A percentile compares a stretch with the other conserved stretches of the same genome.
These are phyloP conservation scores for Dothideomycetes sp. DNA, from an alignment of 2,329 filamentous ascomycete genomes.

Conservation along the genomic window DNA sequence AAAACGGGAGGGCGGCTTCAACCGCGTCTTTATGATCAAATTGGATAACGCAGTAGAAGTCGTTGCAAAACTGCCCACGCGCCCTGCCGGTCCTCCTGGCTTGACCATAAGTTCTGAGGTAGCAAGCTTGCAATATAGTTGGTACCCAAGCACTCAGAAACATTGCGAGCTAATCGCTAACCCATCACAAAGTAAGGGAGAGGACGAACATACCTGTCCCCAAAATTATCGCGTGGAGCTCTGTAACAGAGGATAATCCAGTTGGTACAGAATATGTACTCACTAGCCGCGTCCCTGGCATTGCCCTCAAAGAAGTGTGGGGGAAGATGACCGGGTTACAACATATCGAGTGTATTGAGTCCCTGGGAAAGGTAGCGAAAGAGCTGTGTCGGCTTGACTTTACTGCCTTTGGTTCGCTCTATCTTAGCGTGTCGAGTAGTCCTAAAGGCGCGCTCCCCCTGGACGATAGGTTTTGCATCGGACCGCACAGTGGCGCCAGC, in stretches of 20 bases:
- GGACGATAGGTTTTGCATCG: conserved; percentile 5
- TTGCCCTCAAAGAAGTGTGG: conserved; percentile 20
- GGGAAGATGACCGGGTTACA: conserved; percentile 6
- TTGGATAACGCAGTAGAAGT: conserved; percentile 26
- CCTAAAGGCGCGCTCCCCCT: conserved; percentile 1
- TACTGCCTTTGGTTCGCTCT: conserved; percentile 7
- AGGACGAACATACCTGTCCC: conserved; percentile 32
- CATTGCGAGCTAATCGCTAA: no score
- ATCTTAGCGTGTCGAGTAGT: conserved; percentile 1
- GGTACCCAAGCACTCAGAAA: no score
- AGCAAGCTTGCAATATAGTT: conserved; percentile 26
- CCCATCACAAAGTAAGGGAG: conserved; percentile 27
- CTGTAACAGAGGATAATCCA: no score
- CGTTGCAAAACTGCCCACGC: conserved; percentile 32
- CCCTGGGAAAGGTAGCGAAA: conserved; percentile 6
- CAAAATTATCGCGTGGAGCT: conserved; percentile 30
- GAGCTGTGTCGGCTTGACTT: conserved; percentile 7
- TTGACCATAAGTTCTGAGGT: conserved; percentile 32
- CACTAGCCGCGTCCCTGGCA: conserved; percentile 24
- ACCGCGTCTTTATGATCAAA: conserved; percentile 33
- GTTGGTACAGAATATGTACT: conserved; percentile 30
- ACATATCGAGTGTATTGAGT: conserved; percentile 2
- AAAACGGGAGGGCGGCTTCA: conserved; percentile 36
- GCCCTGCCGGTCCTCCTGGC: conserved; percentile 24
- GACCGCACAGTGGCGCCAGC: conserved; percentile 5